phyloP scores from a whole-genome alignment of 768 basidiomycete species.

The Leccinum boreale region DNA sequence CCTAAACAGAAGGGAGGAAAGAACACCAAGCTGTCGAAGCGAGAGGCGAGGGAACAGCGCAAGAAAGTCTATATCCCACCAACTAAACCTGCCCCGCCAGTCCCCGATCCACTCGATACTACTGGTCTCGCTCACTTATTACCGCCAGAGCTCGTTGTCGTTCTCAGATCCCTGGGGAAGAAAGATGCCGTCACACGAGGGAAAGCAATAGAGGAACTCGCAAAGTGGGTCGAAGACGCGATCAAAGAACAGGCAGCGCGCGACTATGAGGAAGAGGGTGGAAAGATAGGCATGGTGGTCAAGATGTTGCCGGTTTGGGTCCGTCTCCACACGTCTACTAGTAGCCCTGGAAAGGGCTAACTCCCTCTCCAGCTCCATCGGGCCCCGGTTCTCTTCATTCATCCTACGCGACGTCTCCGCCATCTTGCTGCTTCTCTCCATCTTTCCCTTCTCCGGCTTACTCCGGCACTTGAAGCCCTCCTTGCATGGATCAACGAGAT shows the following conservation, averaged over 20 bases:
- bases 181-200: slow-evolving; percentile 84
- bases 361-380: slow-evolving; percentile 67
- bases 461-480: slow-evolving; percentile 45
- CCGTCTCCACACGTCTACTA: slow-evolving; percentile 28
- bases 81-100: slow-evolving; percentile 66
- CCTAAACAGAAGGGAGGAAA: slow-evolving; percentile 45
- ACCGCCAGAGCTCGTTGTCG: slow-evolving; percentile 79
- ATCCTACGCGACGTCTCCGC: slow-evolving; percentile 76
- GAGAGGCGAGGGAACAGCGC: slow-evolving; percentile 63
- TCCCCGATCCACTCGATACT: slow-evolving; percentile 84
- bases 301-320: slow-evolving; percentile 92
- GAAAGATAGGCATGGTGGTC: slow-evolving; percentile 34
- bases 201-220: slow-evolving; percentile 82
- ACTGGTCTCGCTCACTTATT: slow-evolving; percentile 71
- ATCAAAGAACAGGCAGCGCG: slow-evolving; percentile 42
- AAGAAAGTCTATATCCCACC: slow-evolving; percentile 89
- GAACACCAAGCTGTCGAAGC: slow-evolving; percentile 40
- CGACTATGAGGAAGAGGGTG: slow-evolving; percentile 10
- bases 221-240: slow-evolving; percentile 60
- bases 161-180: slow-evolving; percentile 80
- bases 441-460: slow-evolving; percentile 57
- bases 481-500: slow-evolving; percentile 48
- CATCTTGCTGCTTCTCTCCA: slow-evolving; percentile 60
- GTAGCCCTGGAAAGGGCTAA: slow-evolving; percentile 6
- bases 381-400: slow-evolving; percentile 74